These are phyloP conservation scores for Psophocarpus tetragonolobus DNA, from an alignment of 306 rosid species.

Conservation along the genomic window DNA sequence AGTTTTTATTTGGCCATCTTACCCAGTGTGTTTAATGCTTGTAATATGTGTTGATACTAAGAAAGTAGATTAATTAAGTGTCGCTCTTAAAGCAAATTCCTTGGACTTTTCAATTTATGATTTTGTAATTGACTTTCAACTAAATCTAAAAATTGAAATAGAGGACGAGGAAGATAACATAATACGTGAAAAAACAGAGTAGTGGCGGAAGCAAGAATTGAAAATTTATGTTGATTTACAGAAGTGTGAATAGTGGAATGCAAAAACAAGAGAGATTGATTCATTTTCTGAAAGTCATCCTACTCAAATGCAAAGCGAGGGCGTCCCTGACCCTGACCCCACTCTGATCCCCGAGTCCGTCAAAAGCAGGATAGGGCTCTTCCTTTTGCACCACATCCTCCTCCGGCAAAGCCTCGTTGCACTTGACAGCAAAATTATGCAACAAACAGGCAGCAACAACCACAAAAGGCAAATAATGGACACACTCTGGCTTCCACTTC, in stretches of 20 bases:
- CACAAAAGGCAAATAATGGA: constrained; percentile 69
- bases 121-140: neutral
- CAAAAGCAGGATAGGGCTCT: constrained; percentile 41
- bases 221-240: neutral
- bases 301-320: constrained; percentile 70
- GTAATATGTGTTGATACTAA: neutral
- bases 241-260: too few species aligned
- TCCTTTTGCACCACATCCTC: constrained; percentile 38
- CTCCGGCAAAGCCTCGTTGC: constrained; percentile 48
- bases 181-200: neutral
- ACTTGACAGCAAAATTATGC: constrained; percentile 75
- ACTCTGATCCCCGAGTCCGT: constrained; percentile 58
- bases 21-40: constrained; percentile 1
- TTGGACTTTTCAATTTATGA: neutral
- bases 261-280: too few species aligned
- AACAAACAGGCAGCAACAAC: constrained; percentile 70
- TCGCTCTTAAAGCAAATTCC: neutral
- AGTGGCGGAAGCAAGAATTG: neutral
- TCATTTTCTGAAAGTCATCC: constrained; percentile 60
- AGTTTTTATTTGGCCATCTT: neutral
- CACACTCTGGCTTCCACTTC: constrained; percentile 70
- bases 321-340: constrained; percentile 65
- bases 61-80: neutral
- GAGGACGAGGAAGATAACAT: too few species aligned
- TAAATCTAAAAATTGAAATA: too few species aligned